Base-by-base conservation (phyloP, 495 filamentous ascomycete genomes). In the Trichoderma reesei region DNA sequence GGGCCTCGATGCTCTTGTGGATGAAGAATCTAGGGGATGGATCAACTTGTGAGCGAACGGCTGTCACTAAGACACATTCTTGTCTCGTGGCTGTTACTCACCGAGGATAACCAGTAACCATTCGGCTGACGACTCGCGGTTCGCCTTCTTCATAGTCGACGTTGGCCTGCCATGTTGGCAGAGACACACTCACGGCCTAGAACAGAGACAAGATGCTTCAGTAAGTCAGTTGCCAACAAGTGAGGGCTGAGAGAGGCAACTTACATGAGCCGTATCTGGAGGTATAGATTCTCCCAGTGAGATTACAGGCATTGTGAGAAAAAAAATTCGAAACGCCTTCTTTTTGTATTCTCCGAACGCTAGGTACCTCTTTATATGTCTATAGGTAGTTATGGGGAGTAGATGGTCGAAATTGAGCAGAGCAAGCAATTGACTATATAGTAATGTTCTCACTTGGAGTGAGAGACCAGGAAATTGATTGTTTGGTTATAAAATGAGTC, bases 61-160 rank as follows among this genome's bases (percentile, higher is more conserved):
- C 26, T 5, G 8, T 31, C 31, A 4, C 42, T 46, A 1, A 1
- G 42, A 46, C 42, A 46, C 2, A 39, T 39, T 39, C 38, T 11
- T 7, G 11, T 20, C 26, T 48, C 16, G 9, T 48, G 1, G 16
- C 4, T 33, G 2, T 34, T 7, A 62, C 72, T n/a, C 68, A 90
- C 84, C 88, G 83, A 65, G 94, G 94, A 76, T 98, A 98, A 46
- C 94, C 94, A 31, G 88, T 95, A 66, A 85, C 80, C 90, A 98
- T 90, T 69, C 88, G 88, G 65, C 80, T 82, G 42, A 95, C 63
- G 11, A 98, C 88, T 89, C 91, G 92, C 63, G 86, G 80, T 71
- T 94, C 82, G 37, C 92, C 93, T 73, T 98, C 91, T 73, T 98
- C 94, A 67, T 98, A 98, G 2, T 83, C 94, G 34, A 98, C 78